Base-by-base conservation (phyloP, 2,329 filamentous ascomycete genomes). In the Fusarium foetens region DNA sequence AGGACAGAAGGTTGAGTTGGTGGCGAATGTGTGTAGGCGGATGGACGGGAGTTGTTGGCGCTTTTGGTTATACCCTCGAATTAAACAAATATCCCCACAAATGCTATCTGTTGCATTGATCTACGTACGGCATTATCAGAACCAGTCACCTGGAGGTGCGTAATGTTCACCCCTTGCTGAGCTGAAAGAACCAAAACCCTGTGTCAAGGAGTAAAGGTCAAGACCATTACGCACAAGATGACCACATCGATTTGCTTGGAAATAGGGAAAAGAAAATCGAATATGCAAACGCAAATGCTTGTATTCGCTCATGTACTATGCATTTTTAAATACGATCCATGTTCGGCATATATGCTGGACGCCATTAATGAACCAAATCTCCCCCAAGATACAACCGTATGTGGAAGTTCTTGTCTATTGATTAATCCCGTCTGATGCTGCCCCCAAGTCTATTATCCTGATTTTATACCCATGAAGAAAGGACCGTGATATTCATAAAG, bases 401-500 rank as follows among this genome's bases (percentile, higher is more conserved):
- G 63, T 61, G 59, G 60, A 64, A 65, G 65, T 54, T 60, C 69
- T 64, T 68, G 72, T 75, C 66, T 72, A 73, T 54, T 61, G 33
- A 68, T 53, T 41, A 58, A 46, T 54, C 51, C 64, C 43, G 51
- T 72, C 35, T 69, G 58, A 69, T 75, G 68, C 52, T 71, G 49
- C 46, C 72, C 68, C 68, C 69, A 38, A 62, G 72, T 77, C 75
- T 77, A 77, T 72, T 68, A 64, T 62, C 61, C 54, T 46, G 39
- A 66, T 74, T 74, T 72, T 73, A 36, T 62, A 58, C 53, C 69
- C 58, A 60, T 66, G 67, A 58, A 70, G 66, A 75, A 66, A 72
- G 65, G 75, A 76, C 73, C 73, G 73, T 76, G 52, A 77, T 68
- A 74, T 76, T 75, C 73, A 58, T 77, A 55, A 74, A 59, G 21